Conservation (phyloP, 2,329 filamentous ascomycete genomes). For the Penicillium freii region DNA sequence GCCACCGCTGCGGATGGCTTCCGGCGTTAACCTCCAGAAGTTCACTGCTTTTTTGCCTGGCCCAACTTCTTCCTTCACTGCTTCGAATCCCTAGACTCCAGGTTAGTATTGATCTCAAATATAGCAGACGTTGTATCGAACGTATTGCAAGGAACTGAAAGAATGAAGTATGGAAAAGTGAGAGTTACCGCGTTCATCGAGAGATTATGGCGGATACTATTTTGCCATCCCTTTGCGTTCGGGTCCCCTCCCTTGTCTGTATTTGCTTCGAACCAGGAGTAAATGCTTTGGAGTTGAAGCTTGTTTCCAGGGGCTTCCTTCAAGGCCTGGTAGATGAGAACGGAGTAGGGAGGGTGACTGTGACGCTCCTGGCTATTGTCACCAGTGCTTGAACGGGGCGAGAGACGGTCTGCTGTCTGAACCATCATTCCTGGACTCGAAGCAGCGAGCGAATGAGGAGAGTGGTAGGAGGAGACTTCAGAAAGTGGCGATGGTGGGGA, state of each 20-base stretch:
- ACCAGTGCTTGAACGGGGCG: constrained; percentile 21
- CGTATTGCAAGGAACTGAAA: constrained; percentile 3
- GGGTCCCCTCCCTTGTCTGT: constrained; percentile 68
- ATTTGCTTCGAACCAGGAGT: constrained; percentile 82
- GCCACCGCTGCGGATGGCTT: constrained; percentile 62
- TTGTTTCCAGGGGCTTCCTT: constrained; percentile 63
- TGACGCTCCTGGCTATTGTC: constrained; percentile 30
- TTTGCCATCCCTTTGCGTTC: constrained; percentile 78
- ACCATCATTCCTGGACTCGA: constrained; percentile 4
- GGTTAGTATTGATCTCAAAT: background rate
- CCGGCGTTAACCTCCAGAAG: constrained; percentile 73
- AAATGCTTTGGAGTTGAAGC: constrained; percentile 82
- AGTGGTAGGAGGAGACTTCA: constrained; percentile 24
- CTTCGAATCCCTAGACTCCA: constrained; percentile 43
- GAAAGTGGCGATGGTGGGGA: constrained; percentile 22
- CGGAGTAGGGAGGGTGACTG: constrained; percentile 69
- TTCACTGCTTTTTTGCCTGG: constrained; percentile 59
- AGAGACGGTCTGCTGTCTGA: constrained; percentile 19
- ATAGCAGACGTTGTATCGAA: constrained; percentile 1
- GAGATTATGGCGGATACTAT: constrained; percentile 91
- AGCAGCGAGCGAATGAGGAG: constrained; percentile 14
- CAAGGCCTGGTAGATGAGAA: constrained; percentile 75
- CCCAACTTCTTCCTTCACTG: constrained; percentile 53
- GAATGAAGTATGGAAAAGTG: background rate
- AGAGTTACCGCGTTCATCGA: constrained; percentile 82